Evolutionary conservation across 495 filamentous ascomycete genomes (phyloP).

Genomic region (Penicillium pulvis): DNA sequence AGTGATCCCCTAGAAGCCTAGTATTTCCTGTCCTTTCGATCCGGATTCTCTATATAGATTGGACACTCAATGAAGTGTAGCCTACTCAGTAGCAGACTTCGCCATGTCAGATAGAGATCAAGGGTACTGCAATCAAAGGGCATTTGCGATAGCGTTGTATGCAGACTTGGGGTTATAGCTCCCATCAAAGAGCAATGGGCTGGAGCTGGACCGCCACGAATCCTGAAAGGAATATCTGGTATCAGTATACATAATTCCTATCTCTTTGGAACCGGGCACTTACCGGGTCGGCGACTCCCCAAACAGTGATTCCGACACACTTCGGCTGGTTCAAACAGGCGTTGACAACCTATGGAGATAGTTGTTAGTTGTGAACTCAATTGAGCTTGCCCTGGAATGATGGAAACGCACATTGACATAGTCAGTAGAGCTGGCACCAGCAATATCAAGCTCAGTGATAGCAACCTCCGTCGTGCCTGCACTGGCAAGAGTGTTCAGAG

Average conservation of each 20-base stretch:
- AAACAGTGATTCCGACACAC: slow-evolving; percentile 76
- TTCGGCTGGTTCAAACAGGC: slow-evolving; percentile 64
- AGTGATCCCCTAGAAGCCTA: too few relatives aligned
- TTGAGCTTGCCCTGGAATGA: too few relatives aligned
- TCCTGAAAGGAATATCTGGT: slow-evolving; percentile 32
- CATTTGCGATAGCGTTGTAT: slow-evolving; percentile 60
- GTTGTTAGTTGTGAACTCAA: slow-evolving; percentile 7
- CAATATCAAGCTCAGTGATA: too few relatives aligned
- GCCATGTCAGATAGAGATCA: too few relatives aligned
- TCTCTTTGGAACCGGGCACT: slow-evolving; percentile 10
- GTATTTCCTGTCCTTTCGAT: too few relatives aligned
- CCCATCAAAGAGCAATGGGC: slow-evolving; percentile 66
- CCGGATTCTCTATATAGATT: too few relatives aligned
- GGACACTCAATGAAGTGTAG: too few relatives aligned
- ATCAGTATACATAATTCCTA: background rate
- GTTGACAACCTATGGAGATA: slow-evolving; percentile 48
- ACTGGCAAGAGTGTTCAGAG: too few relatives aligned
- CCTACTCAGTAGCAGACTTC: too few relatives aligned
- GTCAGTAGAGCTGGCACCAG: too few relatives aligned
- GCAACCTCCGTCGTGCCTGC: too few relatives aligned
- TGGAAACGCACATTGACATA: too few relatives aligned
- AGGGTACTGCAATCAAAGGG: slow-evolving; percentile 9
- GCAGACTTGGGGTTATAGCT: slow-evolving; percentile 64
- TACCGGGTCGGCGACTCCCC: slow-evolving; percentile 71
- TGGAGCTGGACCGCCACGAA: slow-evolving; percentile 63